Percentiles rank a stretch among this genome's conserved stretches.
Evolutionary conservation across 2,329 filamentous ascomycete genomes (phyloP).

Genomic region (Leptoxyphium fumago): DNA sequence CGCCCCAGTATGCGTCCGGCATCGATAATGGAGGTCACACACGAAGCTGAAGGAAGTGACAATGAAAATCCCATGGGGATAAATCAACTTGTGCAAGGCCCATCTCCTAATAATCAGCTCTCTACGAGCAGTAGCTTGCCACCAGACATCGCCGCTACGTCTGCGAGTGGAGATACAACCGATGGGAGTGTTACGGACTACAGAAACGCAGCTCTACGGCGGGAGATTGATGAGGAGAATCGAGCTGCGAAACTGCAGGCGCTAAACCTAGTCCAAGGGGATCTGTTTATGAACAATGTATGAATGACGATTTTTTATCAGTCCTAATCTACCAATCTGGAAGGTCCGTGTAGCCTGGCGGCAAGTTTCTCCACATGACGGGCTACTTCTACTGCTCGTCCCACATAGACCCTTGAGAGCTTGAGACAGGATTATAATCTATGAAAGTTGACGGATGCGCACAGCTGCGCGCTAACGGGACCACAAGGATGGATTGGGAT

Average conservation of each 20-base stretch:
- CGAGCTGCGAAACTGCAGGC: conserved; percentile 21
- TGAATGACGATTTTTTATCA: no score
- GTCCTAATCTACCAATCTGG: no score
- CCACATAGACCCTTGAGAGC: no score
- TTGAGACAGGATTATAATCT: no score
- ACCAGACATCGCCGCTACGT: neutral
- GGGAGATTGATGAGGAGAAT: conserved; percentile 20
- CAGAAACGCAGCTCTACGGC: conserved; percentile 4
- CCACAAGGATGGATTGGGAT: no score
- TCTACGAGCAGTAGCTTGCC: neutral
- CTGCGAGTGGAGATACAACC: no score
- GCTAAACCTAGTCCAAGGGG: conserved; percentile 14
- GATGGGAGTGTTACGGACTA: neutral
- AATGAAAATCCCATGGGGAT: conserved; percentile 9
- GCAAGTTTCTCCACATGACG: no score
- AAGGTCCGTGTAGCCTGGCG: no score
- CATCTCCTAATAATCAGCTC: neutral
- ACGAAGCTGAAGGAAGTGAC: conserved; percentile 19
- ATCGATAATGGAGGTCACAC: conserved; percentile 15
- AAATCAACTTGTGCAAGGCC: conserved; percentile 1
- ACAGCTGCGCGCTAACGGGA: no score
- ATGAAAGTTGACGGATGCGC: no score
- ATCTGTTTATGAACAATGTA: neutral
- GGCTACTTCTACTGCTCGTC: no score
- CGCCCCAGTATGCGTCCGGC: conserved; percentile 17